Base-by-base conservation (phyloP, 1,139 yeast genomes). In the Blastobotrys arbuscula region DNA sequence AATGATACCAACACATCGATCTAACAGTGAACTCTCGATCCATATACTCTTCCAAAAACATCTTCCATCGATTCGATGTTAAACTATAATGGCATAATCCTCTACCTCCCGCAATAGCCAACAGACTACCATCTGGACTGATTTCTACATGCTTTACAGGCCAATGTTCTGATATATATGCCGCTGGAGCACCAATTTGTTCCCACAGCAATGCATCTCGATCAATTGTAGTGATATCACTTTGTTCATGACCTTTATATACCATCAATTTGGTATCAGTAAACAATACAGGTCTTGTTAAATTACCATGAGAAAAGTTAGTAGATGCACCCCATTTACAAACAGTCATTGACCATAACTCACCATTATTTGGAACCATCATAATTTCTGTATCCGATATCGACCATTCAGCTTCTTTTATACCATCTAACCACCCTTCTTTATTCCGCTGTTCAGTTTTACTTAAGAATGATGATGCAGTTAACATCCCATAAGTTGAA, bases 1-100 rank as follows among this genome's bases (percentile, higher is more conserved):
- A 62, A n/a, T 68, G 68, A 52, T 64, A 68, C 76, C 76, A 72
- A 9, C 65, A 57, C 57, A 72, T 62, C 1, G 74, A 73, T n/a
- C 69, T 62, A 8, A 72, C 72, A 15, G 68, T 55, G 44, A 69
- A 64, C 42, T 70, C 72, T 18, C 56, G 55, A 44, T 69, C 72
- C 59, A 64, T 60, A 28, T 63, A 57, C 45, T 68, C 71, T 33
- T 61, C 66, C 10, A 54, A 59, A 53, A 68, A 67, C 51, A 68
- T 53, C 50, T 68, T 70, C 76, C 76, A 72, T 28, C 68, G 62
- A 2, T 71, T 71, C 12, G 72, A 60, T 40, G 59, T 60, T 9
- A 67, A 51, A 34, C 69, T 62, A 51, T 69, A 71, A 50, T 70
- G 71, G 24, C 72, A 68, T 24, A 72, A 57, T 1, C 76, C 76